These are phyloP conservation scores for Pseudoneurospora amorphoporcata DNA, from an alignment of 495 filamentous ascomycete genomes.

Conservation along the genomic window DNA sequence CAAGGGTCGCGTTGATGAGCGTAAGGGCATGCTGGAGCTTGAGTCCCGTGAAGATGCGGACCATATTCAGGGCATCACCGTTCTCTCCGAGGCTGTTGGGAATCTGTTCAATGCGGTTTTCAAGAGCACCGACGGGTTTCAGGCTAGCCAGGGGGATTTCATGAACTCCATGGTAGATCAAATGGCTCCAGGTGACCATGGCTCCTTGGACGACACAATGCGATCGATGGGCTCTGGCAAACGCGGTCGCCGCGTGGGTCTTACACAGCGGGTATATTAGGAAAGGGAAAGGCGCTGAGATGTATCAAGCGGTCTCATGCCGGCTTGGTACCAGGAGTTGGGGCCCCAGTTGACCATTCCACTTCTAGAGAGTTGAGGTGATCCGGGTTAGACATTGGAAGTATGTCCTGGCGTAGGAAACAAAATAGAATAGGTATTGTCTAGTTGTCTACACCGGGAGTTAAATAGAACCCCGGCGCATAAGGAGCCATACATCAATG, in stretches of 20 bases:
- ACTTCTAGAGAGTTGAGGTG: not conserved
- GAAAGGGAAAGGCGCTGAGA: not conserved
- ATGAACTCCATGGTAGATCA: not conserved
- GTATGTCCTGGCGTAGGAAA: not conserved
- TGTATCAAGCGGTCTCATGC: not conserved
- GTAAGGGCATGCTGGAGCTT: slow-evolving; percentile 71
- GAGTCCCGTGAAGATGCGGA: slow-evolving; percentile 64
- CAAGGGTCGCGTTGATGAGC: slow-evolving; percentile 80
- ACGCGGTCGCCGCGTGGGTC: not conserved
- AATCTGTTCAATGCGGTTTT: slow-evolving; percentile 55
- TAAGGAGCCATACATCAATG: not conserved
- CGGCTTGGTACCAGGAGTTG: not conserved
- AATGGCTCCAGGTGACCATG: not conserved
- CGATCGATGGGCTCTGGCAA: not conserved
- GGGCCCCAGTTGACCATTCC: not conserved
- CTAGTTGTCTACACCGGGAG: not conserved
- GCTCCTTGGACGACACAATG: not conserved
- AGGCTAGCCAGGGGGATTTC: not conserved
- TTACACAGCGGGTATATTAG: not conserved
- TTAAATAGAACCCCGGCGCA: not conserved
- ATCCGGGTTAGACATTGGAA: not conserved
- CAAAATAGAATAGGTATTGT: not conserved
- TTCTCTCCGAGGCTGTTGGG: slow-evolving; percentile 60
- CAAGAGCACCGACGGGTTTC: slow-evolving; percentile 64
- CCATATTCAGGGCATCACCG: slow-evolving; percentile 59